Percentiles rank a stretch among this genome's conserved stretches.
phyloP scores from a whole-genome alignment of 2,329 filamentous ascomycete genomes.

The Corinectria fuckeliana region DNA sequence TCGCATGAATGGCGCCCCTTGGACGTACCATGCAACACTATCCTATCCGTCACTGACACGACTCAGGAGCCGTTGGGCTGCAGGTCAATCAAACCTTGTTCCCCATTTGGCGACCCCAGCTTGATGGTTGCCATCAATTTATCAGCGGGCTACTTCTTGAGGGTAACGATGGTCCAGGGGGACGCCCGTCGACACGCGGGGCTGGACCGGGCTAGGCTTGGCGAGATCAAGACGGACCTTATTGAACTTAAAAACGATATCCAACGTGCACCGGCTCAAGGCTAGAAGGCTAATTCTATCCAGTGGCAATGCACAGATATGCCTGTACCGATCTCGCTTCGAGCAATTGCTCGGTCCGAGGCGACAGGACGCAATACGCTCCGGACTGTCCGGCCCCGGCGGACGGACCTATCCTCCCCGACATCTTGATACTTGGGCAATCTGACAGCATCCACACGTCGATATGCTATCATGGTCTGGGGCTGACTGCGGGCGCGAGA shows the following conservation, averaged over 20 bases:
- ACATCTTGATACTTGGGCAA: background rate
- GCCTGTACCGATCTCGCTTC: constrained; percentile 2
- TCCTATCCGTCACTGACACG: constrained; percentile 3
- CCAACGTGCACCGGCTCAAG: background rate
- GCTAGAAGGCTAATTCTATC: background rate
- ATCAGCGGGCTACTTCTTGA: background rate
- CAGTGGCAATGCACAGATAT: background rate
- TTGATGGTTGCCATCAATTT: background rate
- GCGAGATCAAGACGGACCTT: constrained; percentile 4
- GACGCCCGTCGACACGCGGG: background rate
- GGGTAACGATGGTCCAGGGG: background rate
- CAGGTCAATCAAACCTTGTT: constrained; percentile 15
- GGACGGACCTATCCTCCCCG: background rate
- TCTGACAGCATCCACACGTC: background rate
- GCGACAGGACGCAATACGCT: background rate
- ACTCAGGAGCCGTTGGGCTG: constrained; percentile 13
- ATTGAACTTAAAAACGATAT: constrained; percentile 10
- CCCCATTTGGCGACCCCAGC: background rate
- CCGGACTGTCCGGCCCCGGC: background rate
- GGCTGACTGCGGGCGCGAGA: background rate
- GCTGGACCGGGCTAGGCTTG: constrained; percentile 1
- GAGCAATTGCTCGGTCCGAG: background rate
- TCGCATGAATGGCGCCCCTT: background rate
- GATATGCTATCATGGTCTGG: background rate
- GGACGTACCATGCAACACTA: too few species aligned